phyloP scores from a whole-genome alignment of 2,329 filamentous ascomycete species.

The Coleophoma cylindrospora region DNA sequence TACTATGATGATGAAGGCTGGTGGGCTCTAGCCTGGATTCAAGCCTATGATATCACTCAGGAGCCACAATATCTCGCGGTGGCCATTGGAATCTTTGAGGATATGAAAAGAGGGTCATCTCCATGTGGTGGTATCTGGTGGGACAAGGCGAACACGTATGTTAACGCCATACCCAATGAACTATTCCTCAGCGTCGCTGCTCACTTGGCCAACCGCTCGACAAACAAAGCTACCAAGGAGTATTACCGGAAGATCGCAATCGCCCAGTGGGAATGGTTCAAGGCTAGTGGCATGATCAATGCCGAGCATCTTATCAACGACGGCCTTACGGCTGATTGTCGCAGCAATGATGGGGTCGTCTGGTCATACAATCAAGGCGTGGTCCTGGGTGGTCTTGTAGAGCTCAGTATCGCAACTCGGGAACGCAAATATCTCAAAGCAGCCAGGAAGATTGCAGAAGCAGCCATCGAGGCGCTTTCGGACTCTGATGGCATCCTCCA shows the following conservation, averaged over 20 bases:
- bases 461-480: slow-evolving; percentile 41
- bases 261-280: slow-evolving; percentile 46
- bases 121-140: slow-evolving; percentile 43
- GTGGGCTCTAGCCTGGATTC: slow-evolving; percentile 58
- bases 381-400: slow-evolving; percentile 50
- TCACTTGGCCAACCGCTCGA: slow-evolving; percentile 48
- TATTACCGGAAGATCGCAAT: slow-evolving; percentile 52
- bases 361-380: slow-evolving; percentile 59
- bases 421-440: slow-evolving; percentile 31
- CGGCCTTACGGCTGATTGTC: slow-evolving; percentile 40
- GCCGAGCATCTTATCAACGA: slow-evolving; percentile 45
- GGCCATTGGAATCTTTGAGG: slow-evolving; percentile 48
- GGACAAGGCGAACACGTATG: slow-evolving; percentile 44
- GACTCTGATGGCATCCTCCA: slow-evolving; percentile 44
- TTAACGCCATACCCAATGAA: slow-evolving; percentile 54
- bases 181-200: slow-evolving; percentile 50
- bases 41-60: slow-evolving; percentile 48
- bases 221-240: slow-evolving; percentile 34
- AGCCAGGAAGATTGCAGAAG: slow-evolving; percentile 46
- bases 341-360: slow-evolving; percentile 36
- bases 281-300: slow-evolving; percentile 41
- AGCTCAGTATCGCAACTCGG: slow-evolving; percentile 48
- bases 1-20: slow-evolving; percentile 58
- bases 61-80: slow-evolving; percentile 45
- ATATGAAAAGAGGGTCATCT: slow-evolving; percentile 46